phyloP scores from a whole-genome alignment of 1,139 yeast species.

The Wickerhamiella infanticola region DNA sequence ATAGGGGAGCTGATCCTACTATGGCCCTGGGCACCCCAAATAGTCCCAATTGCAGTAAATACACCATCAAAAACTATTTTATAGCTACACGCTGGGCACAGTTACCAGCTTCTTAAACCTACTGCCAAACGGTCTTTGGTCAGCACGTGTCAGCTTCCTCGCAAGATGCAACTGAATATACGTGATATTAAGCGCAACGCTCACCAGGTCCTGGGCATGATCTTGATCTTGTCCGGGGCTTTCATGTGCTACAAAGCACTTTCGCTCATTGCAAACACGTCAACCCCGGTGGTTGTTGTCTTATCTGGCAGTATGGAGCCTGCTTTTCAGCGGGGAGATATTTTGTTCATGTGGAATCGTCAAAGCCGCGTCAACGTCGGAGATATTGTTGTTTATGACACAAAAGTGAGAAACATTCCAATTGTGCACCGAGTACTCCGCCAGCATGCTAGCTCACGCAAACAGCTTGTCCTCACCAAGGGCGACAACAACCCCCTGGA shows the following conservation, averaged over 20 bases:
- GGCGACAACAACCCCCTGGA: slow-evolving; percentile 94
- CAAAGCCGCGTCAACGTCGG: slow-evolving; percentile 58
- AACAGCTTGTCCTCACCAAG: slow-evolving; percentile 73
- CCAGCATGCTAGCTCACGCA: slow-evolving; percentile 40
- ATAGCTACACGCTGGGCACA: too few species aligned
- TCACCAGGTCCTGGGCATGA: slow-evolving; percentile 48
- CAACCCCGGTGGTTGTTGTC: slow-evolving; percentile 92
- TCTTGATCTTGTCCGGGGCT: slow-evolving; percentile 74
- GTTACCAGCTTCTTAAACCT: too few species aligned
- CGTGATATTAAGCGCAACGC: slow-evolving; percentile 18
- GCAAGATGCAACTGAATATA: slow-evolving; percentile 5
- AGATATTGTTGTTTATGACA: slow-evolving; percentile 92
- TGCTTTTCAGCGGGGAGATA: slow-evolving; percentile 96
- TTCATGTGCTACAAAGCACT: slow-evolving; percentile 85
- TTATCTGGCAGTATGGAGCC: slow-evolving; percentile 99
- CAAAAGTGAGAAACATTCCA: slow-evolving; percentile 68
- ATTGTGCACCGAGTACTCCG: slow-evolving; percentile 90
- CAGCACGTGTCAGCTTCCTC: too few species aligned
- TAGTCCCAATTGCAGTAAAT: too few species aligned
- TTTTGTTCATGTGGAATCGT: slow-evolving; percentile 81
- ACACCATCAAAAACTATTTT: too few species aligned
- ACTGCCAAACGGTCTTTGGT: too few species aligned
- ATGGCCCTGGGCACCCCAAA: too few species aligned
- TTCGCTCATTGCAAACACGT: slow-evolving; percentile 62
- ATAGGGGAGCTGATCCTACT: too few species aligned